Evolutionary conservation across 1,284 basidiomycete species (phyloP), one percentile per base, ranked within the genome.

Genomic region (Sanghuangporus baumii): DNA sequence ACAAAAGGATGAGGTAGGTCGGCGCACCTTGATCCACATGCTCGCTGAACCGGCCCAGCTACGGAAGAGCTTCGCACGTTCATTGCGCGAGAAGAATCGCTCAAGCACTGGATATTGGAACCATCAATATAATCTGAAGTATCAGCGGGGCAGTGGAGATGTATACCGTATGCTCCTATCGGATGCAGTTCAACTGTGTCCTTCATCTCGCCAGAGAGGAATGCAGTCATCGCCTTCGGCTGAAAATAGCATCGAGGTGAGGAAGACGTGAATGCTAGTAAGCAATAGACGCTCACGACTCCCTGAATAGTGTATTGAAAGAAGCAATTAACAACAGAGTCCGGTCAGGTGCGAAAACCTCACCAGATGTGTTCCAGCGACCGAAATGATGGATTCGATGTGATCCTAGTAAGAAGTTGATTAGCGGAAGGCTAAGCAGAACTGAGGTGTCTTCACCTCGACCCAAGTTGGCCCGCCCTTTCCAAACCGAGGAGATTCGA

Each of bases 161-260:
- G 69, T 74, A 36, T 50, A 88, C 90, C 88, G 72, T 93, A 94
- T 57, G 88, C 85, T 18, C 91, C 91, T 6, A 90, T 90, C 14
- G 93, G 92, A 69, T 94, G 90, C 72, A 95, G 81, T 71, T 97
- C 92, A 8, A 98, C 96, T 0, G 96, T 98, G 69, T 98, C 94
- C 73, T 89, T 88, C 96, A 98, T 98, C 70, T 94, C 93, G 8
- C 92, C 92, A 0, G 93, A 95, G 36, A 99, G 78, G 72, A 98
- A 94, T 3, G 96, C 96, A 0, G 95, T 79, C 93, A 98, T 97
- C 0, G 96, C 93, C 76, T 98, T 99, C 2, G 93, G 79, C 91
- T 92, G 65, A 14, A 36, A 34, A 23, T 5, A 12, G 7, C 40
- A 40, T 46, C 43, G 20, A n/a, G 8, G 16, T 7, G 16, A 7